Conservation (phyloP, 2,329 filamentous ascomycete species). For the Penicillium sp. region DNA sequence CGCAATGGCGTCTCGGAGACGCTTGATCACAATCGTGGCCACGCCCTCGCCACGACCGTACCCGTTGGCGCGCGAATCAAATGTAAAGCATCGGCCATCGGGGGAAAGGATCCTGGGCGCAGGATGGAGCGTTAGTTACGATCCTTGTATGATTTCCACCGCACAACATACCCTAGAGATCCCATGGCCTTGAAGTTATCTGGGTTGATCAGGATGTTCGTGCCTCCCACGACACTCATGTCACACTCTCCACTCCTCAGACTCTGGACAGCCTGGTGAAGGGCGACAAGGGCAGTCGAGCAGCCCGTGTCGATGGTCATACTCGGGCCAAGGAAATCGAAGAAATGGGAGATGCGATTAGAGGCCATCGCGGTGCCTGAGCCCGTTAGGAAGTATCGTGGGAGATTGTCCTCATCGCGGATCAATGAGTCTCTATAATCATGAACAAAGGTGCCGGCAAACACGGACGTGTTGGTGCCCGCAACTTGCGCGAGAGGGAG, state of each 20-base stretch:
- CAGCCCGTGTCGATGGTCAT: constrained; percentile 31
- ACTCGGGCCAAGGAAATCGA: constrained; percentile 33
- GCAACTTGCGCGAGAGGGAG: constrained; percentile 21
- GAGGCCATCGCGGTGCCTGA: constrained; percentile 12
- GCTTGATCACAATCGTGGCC: constrained; percentile 33
- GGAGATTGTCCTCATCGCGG: constrained; percentile 8
- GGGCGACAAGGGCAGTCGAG: constrained; percentile 27
- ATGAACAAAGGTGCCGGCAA: constrained; percentile 2
- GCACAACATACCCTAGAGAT: not conserved
- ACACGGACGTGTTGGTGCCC: constrained; percentile 9
- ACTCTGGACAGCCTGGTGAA: constrained; percentile 22
- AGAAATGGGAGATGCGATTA: constrained; percentile 31
- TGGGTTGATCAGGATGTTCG: not conserved
- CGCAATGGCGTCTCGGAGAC: constrained; percentile 39
- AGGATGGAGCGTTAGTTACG: not conserved
- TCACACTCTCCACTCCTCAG: constrained; percentile 20
- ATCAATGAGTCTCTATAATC: constrained; percentile 7
- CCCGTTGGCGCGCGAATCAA: constrained; percentile 38
- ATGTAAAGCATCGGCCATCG: constrained; percentile 8
- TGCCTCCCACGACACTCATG: constrained; percentile 3
- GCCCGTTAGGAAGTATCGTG: not conserved
- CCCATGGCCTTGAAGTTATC: not conserved
- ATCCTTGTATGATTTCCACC: not conserved
- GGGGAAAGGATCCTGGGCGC: not conserved
- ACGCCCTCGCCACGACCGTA: constrained; percentile 6